Percentiles rank a stretch among this genome's conserved stretches.
Evolutionary conservation across 139 green algal species (phyloP).

Genomic region (Chlamydomonas sp.): DNA sequence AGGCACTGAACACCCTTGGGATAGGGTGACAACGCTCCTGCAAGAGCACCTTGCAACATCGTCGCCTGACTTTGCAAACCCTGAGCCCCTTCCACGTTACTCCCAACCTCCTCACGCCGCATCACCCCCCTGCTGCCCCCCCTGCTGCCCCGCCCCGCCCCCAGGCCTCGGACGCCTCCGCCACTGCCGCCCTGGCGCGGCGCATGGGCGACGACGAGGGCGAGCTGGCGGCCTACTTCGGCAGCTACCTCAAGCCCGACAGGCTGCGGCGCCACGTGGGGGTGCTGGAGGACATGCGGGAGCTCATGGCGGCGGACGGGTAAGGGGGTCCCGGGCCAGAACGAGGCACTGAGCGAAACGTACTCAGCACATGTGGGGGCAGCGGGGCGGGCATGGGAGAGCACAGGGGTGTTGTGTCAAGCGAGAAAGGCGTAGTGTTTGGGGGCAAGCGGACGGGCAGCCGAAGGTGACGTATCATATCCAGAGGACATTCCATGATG

Average conservation of each 20-base stretch:
- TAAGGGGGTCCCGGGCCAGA: background rate
- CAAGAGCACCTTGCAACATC: too few relatives aligned
- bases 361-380: background rate
- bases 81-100: background rate
- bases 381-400: too few relatives aligned
- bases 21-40: too few relatives aligned
- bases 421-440: too few relatives aligned
- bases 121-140: background rate
- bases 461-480: too few relatives aligned
- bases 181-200: background rate
- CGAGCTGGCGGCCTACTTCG: conserved; percentile 34
- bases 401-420: too few relatives aligned
- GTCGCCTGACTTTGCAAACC: background rate
- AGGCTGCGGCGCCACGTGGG: conserved; percentile 4
- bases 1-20: too few relatives aligned
- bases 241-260: conserved; percentile 26
- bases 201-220: conserved; percentile 42
- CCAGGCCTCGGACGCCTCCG: conserved; percentile 17
- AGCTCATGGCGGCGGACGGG: conserved; percentile 38
- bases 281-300: conserved; percentile 31
- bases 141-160: background rate
- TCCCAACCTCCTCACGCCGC: background rate
- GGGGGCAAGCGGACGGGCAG: too few relatives aligned
- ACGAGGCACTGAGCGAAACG: background rate
- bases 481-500: too few relatives aligned